Evolutionary conservation across 805 yeast species (phyloP), one percentile per base, ranked within the genome.

Genomic region (Cyberlindnera saturnus): DNA sequence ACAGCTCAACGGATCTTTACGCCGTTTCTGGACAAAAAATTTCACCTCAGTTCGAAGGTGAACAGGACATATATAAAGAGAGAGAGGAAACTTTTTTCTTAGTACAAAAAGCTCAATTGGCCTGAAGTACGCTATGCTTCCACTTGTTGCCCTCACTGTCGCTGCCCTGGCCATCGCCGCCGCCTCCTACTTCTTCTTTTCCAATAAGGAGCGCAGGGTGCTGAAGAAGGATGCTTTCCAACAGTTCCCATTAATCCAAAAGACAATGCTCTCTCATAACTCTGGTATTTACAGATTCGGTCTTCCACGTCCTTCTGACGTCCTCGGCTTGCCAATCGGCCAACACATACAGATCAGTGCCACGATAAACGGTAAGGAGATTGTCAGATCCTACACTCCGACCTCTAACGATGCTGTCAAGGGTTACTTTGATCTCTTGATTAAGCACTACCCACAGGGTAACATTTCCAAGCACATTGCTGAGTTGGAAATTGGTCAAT

Each of bases 241-340:
- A 61, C 76, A 82, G 57, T 90, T 88, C 71, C 91, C 91, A 46
- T 70, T 90, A 59, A 76, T 83, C 54, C 78, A 81, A 60, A 89
- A 86, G 67, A 81, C 83, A 20, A 73, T 81, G 34, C 70, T 91
- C 19, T 74, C 85, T 34, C 91, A 86, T 63, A 88, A 90, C 65
- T 76, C 95, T 23, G 86, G 90, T 36, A 66, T 88, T 46, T 86
- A 87, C 68, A 77, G 90, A 59, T 88, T 91, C 60, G 86, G 82
- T 11, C 75, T 91, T 53, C 96, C 96, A 41, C 73, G 75, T 49
- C 73, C 81, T 32, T 73, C 77, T 41, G 89, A 86, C 60, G 71
- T 79, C 37, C 74, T 91, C 49, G 96, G 96, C 9, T 74, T 91
- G 51, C 96, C 96, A 44, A 82, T 87, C 58, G 98, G 98, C 42